These are phyloP conservation scores for Termitomyces sp. DNA, from an alignment of 768 basidiomycete species.

Conservation along the genomic window DNA sequence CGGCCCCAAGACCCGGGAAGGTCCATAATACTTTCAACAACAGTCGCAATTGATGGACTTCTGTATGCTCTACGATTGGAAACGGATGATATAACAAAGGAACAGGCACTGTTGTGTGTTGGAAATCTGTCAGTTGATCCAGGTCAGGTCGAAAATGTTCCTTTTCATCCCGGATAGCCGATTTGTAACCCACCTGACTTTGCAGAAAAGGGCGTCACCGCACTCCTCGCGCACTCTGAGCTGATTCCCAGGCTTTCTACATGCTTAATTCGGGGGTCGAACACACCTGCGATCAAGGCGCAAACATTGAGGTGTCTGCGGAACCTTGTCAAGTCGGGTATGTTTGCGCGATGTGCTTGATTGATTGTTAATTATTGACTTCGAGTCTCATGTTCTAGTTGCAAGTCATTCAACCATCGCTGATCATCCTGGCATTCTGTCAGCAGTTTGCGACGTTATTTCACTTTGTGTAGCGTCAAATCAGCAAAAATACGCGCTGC, in stretches of 20 bases:
- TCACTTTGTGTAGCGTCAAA: conserved; percentile 7
- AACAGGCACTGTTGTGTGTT: conserved; percentile 12
- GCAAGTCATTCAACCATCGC: conserved; percentile 6
- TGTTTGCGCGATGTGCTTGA: background rate
- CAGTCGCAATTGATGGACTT: conserved; percentile 5
- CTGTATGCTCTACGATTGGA: conserved; percentile 1
- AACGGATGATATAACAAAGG: conserved; percentile 8
- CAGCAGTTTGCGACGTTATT: conserved; percentile 7
- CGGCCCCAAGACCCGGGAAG: conserved; percentile 9
- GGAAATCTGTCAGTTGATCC: conserved; percentile 12
- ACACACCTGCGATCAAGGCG: conserved; percentile 7
- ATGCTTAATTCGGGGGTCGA: conserved; percentile 5
- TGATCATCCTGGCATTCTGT: conserved; percentile 5
- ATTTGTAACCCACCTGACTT: background rate
- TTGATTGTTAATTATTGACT: background rate
- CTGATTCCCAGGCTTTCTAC: conserved; percentile 8
- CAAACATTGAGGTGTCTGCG: conserved; percentile 14
- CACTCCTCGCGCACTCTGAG: conserved; percentile 5
- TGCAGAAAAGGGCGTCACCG: conserved; percentile 6
- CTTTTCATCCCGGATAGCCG: background rate
- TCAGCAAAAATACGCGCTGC: conserved; percentile 15
- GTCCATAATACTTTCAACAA: conserved; percentile 3
- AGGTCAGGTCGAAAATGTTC: background rate
- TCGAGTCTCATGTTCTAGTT: background rate
- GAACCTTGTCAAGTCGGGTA: conserved; percentile 14